Evolutionary conservation across 2,329 filamentous ascomycete species (phyloP), one percentile per base, ranked within the genome.

Genomic region (Curvularia verruculosa): DNA sequence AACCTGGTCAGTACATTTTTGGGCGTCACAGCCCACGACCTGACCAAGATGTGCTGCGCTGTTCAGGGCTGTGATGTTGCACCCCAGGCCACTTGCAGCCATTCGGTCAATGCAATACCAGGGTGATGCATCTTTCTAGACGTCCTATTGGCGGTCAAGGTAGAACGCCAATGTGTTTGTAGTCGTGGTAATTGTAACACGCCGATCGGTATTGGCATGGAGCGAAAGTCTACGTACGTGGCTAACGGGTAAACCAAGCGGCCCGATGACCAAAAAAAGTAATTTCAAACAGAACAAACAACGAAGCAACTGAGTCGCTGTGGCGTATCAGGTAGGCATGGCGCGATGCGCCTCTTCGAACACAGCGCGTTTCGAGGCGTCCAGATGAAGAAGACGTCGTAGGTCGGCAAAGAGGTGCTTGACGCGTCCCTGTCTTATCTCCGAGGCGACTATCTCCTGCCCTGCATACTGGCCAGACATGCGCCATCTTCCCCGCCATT

Each of bases 371-470:
- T 56, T 59, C 44, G 47, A 44, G 47, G 37, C 24, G 39, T n/a
- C 5, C 12, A 23, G 50, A 29, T 29, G 52, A 23, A 4, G 29
- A 47, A 43, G 52, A 29, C 13, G 54, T 49, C 46, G 49, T 60
- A 58, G 55, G 60, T 45, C 31, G 46, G 12, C n/a, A 45, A 19
- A 10, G 31, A 34, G 53, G 37, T 31, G 53, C 53, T 43, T 8
- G 40, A 43, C 40, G 57, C 57, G 45, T 61, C 2, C n/a, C 26
- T 29, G 23, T 7, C 40, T 54, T 60, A 60, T 51, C 49, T 49
- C 57, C 57, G 57, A 43, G 49, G 18, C 39, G 36, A 48, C 46
- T 54, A 60, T 57, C 55, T 52, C 54, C 56, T 54, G 51, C 41
- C 55, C 54, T 48, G 53, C 41, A 37, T 31, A 53, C n/a, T n/a